phyloP scores from a whole-genome alignment of 2,329 filamentous ascomycete species.

The Furcasterigmium furcatum region DNA sequence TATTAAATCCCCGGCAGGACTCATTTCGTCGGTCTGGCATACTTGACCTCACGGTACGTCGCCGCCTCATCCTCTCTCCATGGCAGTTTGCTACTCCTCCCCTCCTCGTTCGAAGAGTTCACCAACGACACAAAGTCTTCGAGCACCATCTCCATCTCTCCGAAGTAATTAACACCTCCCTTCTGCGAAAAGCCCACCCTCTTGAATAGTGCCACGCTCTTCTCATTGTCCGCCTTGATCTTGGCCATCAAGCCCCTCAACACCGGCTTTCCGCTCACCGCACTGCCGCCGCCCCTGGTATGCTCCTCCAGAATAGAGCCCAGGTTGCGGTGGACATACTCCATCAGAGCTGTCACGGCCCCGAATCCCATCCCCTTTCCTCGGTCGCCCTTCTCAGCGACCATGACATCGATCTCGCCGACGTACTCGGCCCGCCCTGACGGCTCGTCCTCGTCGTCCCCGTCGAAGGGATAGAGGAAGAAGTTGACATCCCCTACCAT shows the following conservation, averaged over 20 bases:
- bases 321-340: slow-evolving; percentile 59
- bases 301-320: slow-evolving; percentile 49
- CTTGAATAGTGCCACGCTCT: slow-evolving; percentile 48
- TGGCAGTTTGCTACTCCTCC: neutral
- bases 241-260: slow-evolving; percentile 54
- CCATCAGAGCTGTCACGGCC: slow-evolving; percentile 64
- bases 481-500: slow-evolving; percentile 80
- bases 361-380: slow-evolving; percentile 63
- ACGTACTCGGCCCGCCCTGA: slow-evolving; percentile 27
- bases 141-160: slow-evolving; percentile 51
- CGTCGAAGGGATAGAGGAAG: slow-evolving; percentile 65
- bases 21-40: neutral
- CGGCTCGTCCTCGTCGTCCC: slow-evolving; percentile 34
- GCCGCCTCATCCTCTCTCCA: neutral
- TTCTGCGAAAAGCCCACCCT: slow-evolving; percentile 48
- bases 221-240: slow-evolving; percentile 53
- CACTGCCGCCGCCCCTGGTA: slow-evolving; percentile 14
- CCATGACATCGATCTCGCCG: slow-evolving; percentile 86
- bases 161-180: slow-evolving; percentile 57
- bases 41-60: neutral
- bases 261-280: slow-evolving; percentile 4
- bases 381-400: slow-evolving; percentile 58
- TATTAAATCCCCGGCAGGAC: no score
- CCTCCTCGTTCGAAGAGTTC: neutral
- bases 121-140: slow-evolving; percentile 16